Evolutionary conservation across 495 filamentous ascomycete species (phyloP), one percentile per base, ranked within the genome.

Genomic region (Eremomyces bilateralis): DNA sequence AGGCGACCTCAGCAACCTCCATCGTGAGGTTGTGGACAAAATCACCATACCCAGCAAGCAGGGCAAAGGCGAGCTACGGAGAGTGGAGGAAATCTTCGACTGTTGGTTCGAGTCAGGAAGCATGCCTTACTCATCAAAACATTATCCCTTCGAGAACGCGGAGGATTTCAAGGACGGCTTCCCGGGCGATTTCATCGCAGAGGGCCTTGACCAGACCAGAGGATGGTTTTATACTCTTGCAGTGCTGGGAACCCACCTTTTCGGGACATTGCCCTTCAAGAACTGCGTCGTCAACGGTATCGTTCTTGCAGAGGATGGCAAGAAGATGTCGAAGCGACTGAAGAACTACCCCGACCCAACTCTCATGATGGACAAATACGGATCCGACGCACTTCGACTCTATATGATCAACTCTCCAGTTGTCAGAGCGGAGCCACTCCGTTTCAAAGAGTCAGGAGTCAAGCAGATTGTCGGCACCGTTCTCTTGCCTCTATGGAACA

Each of bases 331-430:
- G 1, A 97, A 97, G 61, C 69, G 90, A 27, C 61, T 93, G 25
- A 88, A 94, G 62, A 97, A 97, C 54, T 97, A 94, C 51, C 90
- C 90, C 5, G 90, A 95, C 47, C 88, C 90, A 8, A 57, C 57
- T 21, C 50, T 82, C 15, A 67, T 97, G 43, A 93, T 97, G 64
- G 53, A 76, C 31, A 73, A 73, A 37, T 93, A 92, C 47, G 88
- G 88, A 16, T 82, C 85, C 4, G 88, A 97, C 58, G 88, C 88
- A 20, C 67, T 97, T 20, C 73, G 88, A 35, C 64, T 97, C 4
- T 95, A 95, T 48, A 64, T 97, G 42, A 95, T 95, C 60, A 94
- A 94, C 54, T 94, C 85, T 1, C 88, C 88, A 0, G 90, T 95
- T 21, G 88, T 97, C 11, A 73, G 90, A 19, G 90, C 81, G 1